phyloP scores from a whole-genome alignment of 148 eudicot genomes.

The Rhododendron mucronatum region DNA sequence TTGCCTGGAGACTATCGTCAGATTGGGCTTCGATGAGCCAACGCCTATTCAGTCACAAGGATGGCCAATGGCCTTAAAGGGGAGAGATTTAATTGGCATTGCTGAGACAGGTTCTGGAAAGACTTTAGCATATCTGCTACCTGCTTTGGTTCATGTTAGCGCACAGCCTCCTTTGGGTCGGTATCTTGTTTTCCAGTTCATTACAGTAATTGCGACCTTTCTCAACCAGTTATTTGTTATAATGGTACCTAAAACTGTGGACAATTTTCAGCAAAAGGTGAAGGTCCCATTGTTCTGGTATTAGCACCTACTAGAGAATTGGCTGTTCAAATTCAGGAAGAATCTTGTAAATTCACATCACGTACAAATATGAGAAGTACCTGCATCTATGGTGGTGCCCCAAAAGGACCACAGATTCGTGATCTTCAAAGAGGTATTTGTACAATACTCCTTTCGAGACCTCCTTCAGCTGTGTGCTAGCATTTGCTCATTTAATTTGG shows the following conservation, averaged over 20 bases:
- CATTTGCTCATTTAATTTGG: neutral
- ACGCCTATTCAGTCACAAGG: conserved; percentile 96
- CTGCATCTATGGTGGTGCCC: conserved; percentile 97
- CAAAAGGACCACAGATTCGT: conserved; percentile 97
- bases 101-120: conserved; percentile 99
- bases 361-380: conserved; percentile 67
- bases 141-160: conserved; percentile 83
- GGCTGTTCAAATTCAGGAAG: conserved; percentile 97
- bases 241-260: neutral
- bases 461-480: neutral
- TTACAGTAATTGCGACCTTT: neutral
- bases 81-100: conserved; percentile 93
- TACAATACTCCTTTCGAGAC: neutral
- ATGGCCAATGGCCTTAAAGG: conserved; percentile 99
- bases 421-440: conserved; percentile 77
- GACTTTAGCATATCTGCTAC: conserved; percentile 86
- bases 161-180: conserved; percentile 89
- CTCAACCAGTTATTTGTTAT: conserved; percentile 1
- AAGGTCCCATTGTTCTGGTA: conserved; percentile 84
- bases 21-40: conserved; percentile 87
- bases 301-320: conserved; percentile 97
- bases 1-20: conserved; percentile 70
- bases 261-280: conserved; percentile 59
- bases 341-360: conserved; percentile 70
- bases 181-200: conserved; percentile 17